Evolutionary conservation across 2,329 filamentous ascomycete species (phyloP).

Genomic region (Stagonosporopsis rhizophila): DNA sequence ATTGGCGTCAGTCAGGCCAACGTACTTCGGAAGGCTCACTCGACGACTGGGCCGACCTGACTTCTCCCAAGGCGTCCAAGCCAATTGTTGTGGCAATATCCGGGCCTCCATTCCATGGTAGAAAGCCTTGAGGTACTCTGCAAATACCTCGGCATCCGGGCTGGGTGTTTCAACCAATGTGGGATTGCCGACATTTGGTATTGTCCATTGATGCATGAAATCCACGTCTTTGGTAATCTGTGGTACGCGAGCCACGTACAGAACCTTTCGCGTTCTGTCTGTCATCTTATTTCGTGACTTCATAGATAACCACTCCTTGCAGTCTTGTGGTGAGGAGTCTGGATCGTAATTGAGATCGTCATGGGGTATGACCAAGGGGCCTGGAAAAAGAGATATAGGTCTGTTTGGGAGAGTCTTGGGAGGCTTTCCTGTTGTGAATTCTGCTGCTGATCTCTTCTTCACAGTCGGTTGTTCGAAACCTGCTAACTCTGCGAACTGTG

Average conservation of each 20-base stretch:
- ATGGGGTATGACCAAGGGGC: conserved; percentile 64
- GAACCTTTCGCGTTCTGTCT: conserved; percentile 48
- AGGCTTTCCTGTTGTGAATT: conserved; percentile 20
- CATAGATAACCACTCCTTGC: conserved; percentile 58
- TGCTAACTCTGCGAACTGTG: conserved; percentile 44
- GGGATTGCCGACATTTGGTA: conserved; percentile 23
- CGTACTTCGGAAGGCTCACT: conserved; percentile 34
- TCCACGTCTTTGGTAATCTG: conserved; percentile 45
- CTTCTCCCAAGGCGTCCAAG: conserved; percentile 59
- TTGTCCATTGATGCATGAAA: conserved; percentile 55
- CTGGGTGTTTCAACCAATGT: neutral
- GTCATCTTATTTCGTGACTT: conserved; percentile 59
- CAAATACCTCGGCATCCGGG: conserved; percentile 41
- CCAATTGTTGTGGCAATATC: conserved; percentile 49
- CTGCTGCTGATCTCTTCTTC: conserved; percentile 34
- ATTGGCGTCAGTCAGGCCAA: conserved; percentile 56
- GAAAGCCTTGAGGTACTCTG: conserved; percentile 57
- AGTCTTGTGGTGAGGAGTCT: conserved; percentile 59
- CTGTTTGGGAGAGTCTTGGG: conserved; percentile 1
- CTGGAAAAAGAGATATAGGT: conserved; percentile 57
- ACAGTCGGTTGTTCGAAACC: conserved; percentile 42
- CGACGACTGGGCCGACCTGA: conserved; percentile 3
- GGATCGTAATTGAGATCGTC: conserved; percentile 66
- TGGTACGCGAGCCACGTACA: conserved; percentile 64
- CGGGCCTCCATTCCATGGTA: conserved; percentile 64